Conservation (phyloP, 192 early-diverging fungal genomes). For the Coemansia sp. region DNA sequence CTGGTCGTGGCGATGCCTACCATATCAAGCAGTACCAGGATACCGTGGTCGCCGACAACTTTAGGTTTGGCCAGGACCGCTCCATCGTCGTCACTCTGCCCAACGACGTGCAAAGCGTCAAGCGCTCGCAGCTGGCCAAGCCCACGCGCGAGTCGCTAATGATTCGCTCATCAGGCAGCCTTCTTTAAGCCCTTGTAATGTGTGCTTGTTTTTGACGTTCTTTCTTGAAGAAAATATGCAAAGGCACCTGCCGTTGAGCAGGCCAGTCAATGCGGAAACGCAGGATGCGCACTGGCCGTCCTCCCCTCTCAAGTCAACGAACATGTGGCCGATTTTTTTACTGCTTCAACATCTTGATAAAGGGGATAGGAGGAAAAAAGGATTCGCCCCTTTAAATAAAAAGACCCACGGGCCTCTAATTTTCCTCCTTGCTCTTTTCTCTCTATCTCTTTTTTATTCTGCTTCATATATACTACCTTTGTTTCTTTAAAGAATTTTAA, state of each 20-base stretch:
- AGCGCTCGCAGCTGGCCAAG: constrained; percentile 59
- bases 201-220: too few relatives aligned
- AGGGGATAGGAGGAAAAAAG: not conserved
- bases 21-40: constrained; percentile 84
- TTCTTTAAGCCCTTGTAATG: not conserved
- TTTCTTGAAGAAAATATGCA: too few relatives aligned
- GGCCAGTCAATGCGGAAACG: not conserved
- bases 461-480: not conserved
- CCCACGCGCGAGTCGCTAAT: constrained; percentile 56
- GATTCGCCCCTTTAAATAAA: not conserved
- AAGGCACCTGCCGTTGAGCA: not conserved
- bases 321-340: constrained; percentile 3
- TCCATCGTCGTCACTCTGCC: constrained; percentile 86
- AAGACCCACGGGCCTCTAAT: not conserved
- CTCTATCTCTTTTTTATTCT: not conserved
- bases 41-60: constrained; percentile 87
- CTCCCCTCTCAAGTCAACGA: not conserved
- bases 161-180: constrained; percentile 17
- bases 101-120: constrained; percentile 70
- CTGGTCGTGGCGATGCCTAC: constrained; percentile 75
- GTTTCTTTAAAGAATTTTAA: not conserved
- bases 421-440: not conserved
- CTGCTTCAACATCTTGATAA: not conserved
- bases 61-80: constrained; percentile 77
- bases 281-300: constrained; percentile 2